Percentiles rank a stretch among this genome's conserved stretches.
phyloP scores from a whole-genome alignment of 257 asterid genomes.

The Solanum lignicaule region DNA sequence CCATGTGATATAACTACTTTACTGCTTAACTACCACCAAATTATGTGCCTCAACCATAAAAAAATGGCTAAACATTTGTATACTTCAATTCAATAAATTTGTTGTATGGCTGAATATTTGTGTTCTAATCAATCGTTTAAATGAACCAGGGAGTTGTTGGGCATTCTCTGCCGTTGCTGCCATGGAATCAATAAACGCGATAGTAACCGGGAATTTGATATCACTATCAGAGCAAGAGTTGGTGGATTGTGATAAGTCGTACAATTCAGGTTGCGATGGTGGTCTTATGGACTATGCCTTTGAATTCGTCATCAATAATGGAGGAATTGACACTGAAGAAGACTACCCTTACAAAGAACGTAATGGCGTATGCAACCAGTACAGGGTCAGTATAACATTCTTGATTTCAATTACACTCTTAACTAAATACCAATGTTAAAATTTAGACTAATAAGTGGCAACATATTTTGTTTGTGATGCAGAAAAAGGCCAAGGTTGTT shows the following conservation, averaged over 20 bases:
- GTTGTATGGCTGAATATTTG: not conserved
- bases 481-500: slow-evolving; percentile 26
- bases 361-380: slow-evolving; percentile 34
- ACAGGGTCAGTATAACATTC: slow-evolving; percentile 24
- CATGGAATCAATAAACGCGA: slow-evolving; percentile 45
- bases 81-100: not conserved
- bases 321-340: slow-evolving; percentile 48
- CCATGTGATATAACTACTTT: not conserved
- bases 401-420: not conserved
- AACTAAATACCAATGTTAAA: not conserved
- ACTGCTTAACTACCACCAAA: not conserved
- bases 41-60: not conserved
- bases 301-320: slow-evolving; percentile 44
- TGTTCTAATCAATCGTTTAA: not conserved
- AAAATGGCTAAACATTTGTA: not conserved
- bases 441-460: not conserved
- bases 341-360: slow-evolving; percentile 47
- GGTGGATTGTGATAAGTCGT: slow-evolving; percentile 41
- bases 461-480: not conserved
- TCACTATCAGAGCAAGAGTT: slow-evolving; percentile 61
- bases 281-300: slow-evolving; percentile 66
- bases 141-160: slow-evolving; percentile 58
- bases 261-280: slow-evolving; percentile 49
- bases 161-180: slow-evolving; percentile 53
- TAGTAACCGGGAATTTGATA: slow-evolving; percentile 31